Base-by-base conservation (phyloP, 768 basidiomycete species). In the Lactifluus rugatus region DNA sequence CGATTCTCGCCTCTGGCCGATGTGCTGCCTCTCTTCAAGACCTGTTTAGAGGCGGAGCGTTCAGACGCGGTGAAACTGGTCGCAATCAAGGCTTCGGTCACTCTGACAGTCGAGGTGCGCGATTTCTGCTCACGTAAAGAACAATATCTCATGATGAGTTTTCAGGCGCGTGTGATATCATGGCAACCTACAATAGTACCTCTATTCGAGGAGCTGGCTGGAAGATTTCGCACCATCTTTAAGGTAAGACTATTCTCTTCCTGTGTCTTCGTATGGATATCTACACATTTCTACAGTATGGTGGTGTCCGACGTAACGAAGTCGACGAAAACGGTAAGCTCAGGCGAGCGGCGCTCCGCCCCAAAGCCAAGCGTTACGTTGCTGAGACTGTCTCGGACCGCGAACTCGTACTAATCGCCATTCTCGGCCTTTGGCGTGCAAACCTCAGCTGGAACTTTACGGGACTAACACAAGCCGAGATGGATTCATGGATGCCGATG, bases 41-140 rank as follows among this genome's bases (percentile, higher is more conserved):
- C 74, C 14, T 88, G 89, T 61, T 67, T 91, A 42, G 82, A 86
- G 55, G 81, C 89, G 9, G 87, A 90, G 64, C 80, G 86, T 31
- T 85, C 88, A 1, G 87, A 91, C 25, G 85, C 85, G 1, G 81
- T 89, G 63, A 93, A 93, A 73, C 80, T 85, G 11, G 81, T 81
- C 57, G 91, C 79, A 2, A 75, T 93, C 54, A 82, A 85, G 61
- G 88, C 91, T 2, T 83, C 79, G 63, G 70, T 88, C 41, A 87
- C 82, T 0, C 67, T 92, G 32, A 73, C 78, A 7, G 76, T 81
- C 52, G 89, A 93, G 74, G 86, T 83, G 65, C 56, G 72, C 64
- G n/a, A 34, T 14, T 17, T 56, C 31, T 60, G 11, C 36, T 41
- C n/a, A 3, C 14, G 13, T 19, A 39, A 25, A 8, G 45, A 39